Conservation (phyloP, 2,329 filamentous ascomycete species). For the Penicillium crustosum region DNA sequence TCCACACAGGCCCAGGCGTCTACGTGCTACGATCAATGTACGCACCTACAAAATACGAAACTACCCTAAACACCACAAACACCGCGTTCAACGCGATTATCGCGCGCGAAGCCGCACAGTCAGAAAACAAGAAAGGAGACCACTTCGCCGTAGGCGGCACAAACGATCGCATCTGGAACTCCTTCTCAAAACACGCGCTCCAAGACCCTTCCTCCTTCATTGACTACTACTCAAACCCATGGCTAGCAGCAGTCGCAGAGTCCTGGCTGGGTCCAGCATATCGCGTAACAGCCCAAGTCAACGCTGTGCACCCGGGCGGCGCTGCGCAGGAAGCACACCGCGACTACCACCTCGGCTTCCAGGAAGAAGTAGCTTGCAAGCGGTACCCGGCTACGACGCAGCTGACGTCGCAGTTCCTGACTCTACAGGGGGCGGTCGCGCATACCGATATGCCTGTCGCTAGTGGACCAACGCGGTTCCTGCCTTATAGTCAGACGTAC, state of each 20-base stretch:
- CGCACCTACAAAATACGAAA: conserved; percentile 32
- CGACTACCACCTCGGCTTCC: conserved; percentile 66
- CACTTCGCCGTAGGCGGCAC: conserved; percentile 59
- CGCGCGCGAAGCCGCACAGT: conserved; percentile 41
- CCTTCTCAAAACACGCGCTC: conserved; percentile 61
- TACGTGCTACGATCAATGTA: conserved; percentile 59
- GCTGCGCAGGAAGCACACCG: conserved; percentile 59
- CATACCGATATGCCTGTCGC: conserved; percentile 61
- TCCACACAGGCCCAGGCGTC: conserved; percentile 59
- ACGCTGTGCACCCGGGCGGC: conserved; percentile 61
- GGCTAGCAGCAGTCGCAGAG: conserved; percentile 53
- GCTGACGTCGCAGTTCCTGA: conserved; percentile 56
- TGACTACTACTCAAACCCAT: conserved; percentile 61
- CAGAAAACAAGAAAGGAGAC: conserved; percentile 50
- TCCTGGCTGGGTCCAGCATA: conserved; percentile 62
- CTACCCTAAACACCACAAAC: conserved; percentile 50
- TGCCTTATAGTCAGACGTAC: conserved; percentile 62
- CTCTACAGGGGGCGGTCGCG: conserved; percentile 63
- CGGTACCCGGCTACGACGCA: conserved; percentile 56
- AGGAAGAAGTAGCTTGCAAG: conserved; percentile 49
- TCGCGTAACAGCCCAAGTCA: conserved; percentile 62
- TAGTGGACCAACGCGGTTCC: conserved; percentile 60
- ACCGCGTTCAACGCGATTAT: conserved; percentile 52
- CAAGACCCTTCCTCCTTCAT: conserved; percentile 55
- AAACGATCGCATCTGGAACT: conserved; percentile 66